A percentile compares a stretch with the other conserved stretches of the same genome.
phyloP scores from a whole-genome alignment of 2,329 filamentous ascomycete species.

The Akanthomyces muscarius region DNA sequence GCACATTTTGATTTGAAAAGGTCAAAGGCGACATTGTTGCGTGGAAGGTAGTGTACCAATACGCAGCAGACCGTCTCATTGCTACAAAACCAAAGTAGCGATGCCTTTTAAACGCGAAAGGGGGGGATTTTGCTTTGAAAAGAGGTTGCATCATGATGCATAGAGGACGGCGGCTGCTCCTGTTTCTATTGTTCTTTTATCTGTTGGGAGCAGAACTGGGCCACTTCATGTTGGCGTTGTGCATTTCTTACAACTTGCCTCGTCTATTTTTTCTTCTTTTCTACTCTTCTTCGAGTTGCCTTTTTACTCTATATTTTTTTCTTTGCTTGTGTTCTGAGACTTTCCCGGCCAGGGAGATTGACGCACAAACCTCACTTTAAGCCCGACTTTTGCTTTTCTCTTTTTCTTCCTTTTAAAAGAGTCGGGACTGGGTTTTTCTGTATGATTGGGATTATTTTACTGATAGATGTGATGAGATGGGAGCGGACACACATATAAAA shows the following conservation, averaged over 20 bases:
- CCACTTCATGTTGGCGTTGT: conserved; percentile 13
- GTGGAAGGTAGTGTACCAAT: conserved; percentile 18
- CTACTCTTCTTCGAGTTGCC: not conserved
- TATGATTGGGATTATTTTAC: conserved; percentile 11
- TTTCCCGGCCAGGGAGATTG: not conserved
- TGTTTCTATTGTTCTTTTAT: conserved; percentile 18
- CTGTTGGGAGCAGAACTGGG: conserved; percentile 7
- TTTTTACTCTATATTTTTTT: conserved; percentile 13
- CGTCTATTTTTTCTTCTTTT: not conserved
- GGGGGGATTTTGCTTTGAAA: not conserved
- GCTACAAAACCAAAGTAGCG: not conserved
- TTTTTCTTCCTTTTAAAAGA: not conserved
- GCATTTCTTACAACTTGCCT: conserved; percentile 9
- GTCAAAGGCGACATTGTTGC: not conserved
- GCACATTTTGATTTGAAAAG: conserved; percentile 4
- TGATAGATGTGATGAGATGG: conserved; percentile 13
- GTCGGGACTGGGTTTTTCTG: not conserved
- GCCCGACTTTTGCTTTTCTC: not conserved
- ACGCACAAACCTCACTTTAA: not conserved
- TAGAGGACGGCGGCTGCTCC: conserved; percentile 3
- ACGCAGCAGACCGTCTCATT: not conserved
- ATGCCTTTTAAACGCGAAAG: not conserved
- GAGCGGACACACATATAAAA: conserved; percentile 8
- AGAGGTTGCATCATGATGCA: conserved; percentile 7
- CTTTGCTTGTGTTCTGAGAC: not conserved